Evolutionary conservation across 108 stramenopile genomes (phyloP).

Genomic region (Nitzschia sp.): DNA sequence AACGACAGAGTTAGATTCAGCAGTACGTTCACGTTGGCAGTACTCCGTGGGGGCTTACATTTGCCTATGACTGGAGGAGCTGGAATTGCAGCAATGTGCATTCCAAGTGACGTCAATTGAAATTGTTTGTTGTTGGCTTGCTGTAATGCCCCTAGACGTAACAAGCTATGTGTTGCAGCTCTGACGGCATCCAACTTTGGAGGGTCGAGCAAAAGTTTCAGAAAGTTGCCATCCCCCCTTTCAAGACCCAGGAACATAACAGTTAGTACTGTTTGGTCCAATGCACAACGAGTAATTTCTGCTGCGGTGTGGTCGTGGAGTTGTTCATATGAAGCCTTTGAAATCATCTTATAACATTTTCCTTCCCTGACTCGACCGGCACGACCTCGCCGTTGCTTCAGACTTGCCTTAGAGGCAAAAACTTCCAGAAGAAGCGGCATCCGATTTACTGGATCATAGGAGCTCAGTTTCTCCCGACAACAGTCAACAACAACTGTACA

Average conservation of each 20-base stretch:
- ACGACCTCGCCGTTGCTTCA: slow-evolving; percentile 79
- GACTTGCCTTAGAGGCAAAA: slow-evolving; percentile 74
- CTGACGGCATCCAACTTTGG: slow-evolving; percentile 57
- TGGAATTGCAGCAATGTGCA: slow-evolving; percentile 82
- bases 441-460: slow-evolving; percentile 82
- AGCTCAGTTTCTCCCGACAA: slow-evolving; percentile 82
- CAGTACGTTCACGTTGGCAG: neutral
- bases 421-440: slow-evolving; percentile 83
- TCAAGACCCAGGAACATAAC: slow-evolving; percentile 82
- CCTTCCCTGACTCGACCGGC: slow-evolving; percentile 82
- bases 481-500: slow-evolving; percentile 90
- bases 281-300: slow-evolving; percentile 75
- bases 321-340: slow-evolving; percentile 42
- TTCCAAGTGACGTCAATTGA: slow-evolving; percentile 70
- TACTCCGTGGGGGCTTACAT: slow-evolving; percentile 37
- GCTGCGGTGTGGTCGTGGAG: slow-evolving; percentile 72
- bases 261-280: slow-evolving; percentile 80
- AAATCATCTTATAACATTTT: slow-evolving; percentile 86
- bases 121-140: slow-evolving; percentile 19
- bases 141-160: slow-evolving; percentile 62
- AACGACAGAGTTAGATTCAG: slow-evolving; percentile 1
- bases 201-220: slow-evolving; percentile 66
- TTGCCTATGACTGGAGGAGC: slow-evolving; percentile 83
- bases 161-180: slow-evolving; percentile 58
- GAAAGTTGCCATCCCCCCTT: slow-evolving; percentile 61